Base-by-base conservation (phyloP, 768 basidiomycete species). In the Pulveroboletus sp. region DNA sequence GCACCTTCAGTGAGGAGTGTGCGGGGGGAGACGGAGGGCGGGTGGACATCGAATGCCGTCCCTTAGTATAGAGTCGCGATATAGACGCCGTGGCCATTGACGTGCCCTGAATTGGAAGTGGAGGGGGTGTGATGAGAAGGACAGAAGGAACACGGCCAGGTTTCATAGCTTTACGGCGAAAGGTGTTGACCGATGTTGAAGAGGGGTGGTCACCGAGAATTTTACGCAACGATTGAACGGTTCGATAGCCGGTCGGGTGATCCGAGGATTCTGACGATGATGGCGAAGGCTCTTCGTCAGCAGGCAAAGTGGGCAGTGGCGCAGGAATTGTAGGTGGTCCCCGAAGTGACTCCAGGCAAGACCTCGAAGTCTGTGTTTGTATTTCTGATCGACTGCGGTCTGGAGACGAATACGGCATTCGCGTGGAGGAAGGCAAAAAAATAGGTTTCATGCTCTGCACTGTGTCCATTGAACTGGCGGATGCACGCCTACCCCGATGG, bases 61-160 rank as follows among this genome's bases (percentile, higher is more conserved):
- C 74, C 53, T 82, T 84, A 1, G 86, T 87, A 57, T 84, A 85
- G 12, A 90, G 76, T n/a, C 84, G 76, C 21, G 86, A 88, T 42
- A 91, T 75, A 27, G 83, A 85, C 1, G 88, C 89, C 2, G 89
- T 91, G 1, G 89, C 83, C 5, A 73, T 85, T 4, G 85, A 86
- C 5, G 85, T 84, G n/a, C 78, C 75, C 6, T 84, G 71, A 2
- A 66, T 61, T 9, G 80, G 79, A 9, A 74, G 72, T 2, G 85
- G 82, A 3, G 79, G 76, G 4, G 68, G 69, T 40, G 63, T 76
- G 50, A 65, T 60, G 27, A 47, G 79, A 70, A 32, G 74, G 72
- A 61, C 61, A 36, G 52, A 39, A 32, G 58, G 63, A 17, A 60
- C 24, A 30, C 63, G 62, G 31, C 18, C 33, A 15, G 43, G n/a